These are phyloP conservation scores for Paramecium pentaurelia DNA, from an alignment of 73 alveolate species.

Conservation along the genomic window DNA sequence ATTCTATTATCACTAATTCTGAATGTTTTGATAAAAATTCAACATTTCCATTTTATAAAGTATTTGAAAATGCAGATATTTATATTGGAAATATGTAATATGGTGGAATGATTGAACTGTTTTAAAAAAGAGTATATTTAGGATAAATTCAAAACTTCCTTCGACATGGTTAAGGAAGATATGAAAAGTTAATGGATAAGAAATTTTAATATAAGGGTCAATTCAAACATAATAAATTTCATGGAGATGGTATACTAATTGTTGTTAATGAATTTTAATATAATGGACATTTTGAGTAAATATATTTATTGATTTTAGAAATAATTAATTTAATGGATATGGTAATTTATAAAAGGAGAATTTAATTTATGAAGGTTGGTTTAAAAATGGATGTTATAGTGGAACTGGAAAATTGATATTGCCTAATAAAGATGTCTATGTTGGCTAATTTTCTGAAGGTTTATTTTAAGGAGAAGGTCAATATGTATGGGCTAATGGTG, in stretches of 20 bases:
- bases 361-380: constrained; percentile 58
- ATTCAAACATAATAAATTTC: constrained; percentile 35
- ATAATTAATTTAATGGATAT: constrained; percentile 42
- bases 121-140: not conserved
- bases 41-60: not conserved
- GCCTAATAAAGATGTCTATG: constrained; percentile 25
- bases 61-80: constrained; percentile 1
- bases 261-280: not conserved
- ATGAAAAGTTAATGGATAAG: constrained; percentile 17
- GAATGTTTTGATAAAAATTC: not conserved
- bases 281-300: constrained; percentile 45
- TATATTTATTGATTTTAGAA: not conserved
- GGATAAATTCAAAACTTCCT: not conserved
- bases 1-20: not conserved
- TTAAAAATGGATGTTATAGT: constrained; percentile 7
- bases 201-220: constrained; percentile 49
- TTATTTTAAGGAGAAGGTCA: constrained; percentile 49
- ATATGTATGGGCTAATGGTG: constrained; percentile 55
- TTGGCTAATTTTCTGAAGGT: constrained; percentile 43
- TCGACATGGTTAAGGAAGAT: constrained; percentile 7
- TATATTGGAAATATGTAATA: not conserved
- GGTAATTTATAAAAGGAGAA: constrained; percentile 41
- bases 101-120: not conserved
- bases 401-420: constrained; percentile 56
- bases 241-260: constrained; percentile 46